Evolutionary conservation across 2,329 filamentous ascomycete species (phyloP), one percentile per base, ranked within the genome.

Genomic region (Ceratocystis lukuohia): DNA sequence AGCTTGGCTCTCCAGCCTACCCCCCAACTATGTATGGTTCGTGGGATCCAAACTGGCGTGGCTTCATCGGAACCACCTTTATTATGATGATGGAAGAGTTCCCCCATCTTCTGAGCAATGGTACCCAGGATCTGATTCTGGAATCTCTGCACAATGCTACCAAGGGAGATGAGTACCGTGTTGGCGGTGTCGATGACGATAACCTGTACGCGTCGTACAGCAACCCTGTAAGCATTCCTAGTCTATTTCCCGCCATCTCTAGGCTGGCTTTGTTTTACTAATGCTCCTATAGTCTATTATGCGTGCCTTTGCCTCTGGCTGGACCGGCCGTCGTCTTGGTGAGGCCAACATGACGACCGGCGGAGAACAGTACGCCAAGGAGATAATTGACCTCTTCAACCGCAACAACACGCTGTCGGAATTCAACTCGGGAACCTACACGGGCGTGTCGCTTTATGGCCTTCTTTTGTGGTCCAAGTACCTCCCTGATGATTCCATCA

Each of bases 11-110:
- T 1, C 65, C 74, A 1, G 72, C 75, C 17, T 86, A 86, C 69
- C 76, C 77, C 1, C 72, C 77, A n/a, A 71, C 72, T 3, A 82
- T 82, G 44, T 84, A 85, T 71, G 77, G 79, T 66, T 78, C 79
- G 0, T 86, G 82, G 80, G 84, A 86, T 69, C 83, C 83, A 1
- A 86, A 87, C 68, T 86, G 84, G 84, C 76, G 84, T 62, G 84
- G 83, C 0, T 86, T 87, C 66, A 77, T 86, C 44, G 82, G 82
- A 12, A 84, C 82, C 0, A 79, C 82, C 0, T 77, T 86, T 15
- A 79, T 86, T 30, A 74, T 86, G 50, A 80, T 80, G 30, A 75
- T 84, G 25, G 84, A 86, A 71, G 83, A 86, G 69, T 86, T 82
- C 65, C 72, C 76, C 0, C 71, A 80, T 66, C 74, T 85, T 0